Evolutionary conservation across 1,284 basidiomycete genomes (phyloP).

Genomic region (Melampsora americana): DNA sequence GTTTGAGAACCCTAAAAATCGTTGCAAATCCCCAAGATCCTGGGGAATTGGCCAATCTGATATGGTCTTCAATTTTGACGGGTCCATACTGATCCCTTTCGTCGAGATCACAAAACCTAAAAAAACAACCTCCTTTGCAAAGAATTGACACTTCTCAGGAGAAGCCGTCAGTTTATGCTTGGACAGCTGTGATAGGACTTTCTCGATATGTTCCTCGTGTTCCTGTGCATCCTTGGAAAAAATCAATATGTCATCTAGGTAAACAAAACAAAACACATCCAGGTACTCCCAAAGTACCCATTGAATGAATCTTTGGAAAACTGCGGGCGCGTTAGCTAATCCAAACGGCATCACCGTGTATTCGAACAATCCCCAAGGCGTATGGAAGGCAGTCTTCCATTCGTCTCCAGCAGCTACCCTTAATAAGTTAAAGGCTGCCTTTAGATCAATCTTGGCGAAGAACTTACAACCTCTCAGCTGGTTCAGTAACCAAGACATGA

Average conservation of each 20-base stretch:
- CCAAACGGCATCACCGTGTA: conserved; percentile 55
- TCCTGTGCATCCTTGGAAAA: conserved; percentile 8
- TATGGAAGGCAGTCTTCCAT: background rate
- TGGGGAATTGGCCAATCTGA: conserved; percentile 4
- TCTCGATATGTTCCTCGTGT: background rate
- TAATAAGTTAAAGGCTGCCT: conserved; percentile 49
- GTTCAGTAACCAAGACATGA: too few relatives aligned
- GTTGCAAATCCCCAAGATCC: background rate
- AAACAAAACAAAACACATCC: conserved; percentile 22
- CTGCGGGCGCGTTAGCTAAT: conserved; percentile 56
- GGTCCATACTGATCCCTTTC: too few relatives aligned
- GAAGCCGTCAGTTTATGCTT: too few relatives aligned
- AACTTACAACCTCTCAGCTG: conserved; percentile 3
- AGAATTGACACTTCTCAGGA: conserved; percentile 10
- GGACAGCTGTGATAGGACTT: background rate
- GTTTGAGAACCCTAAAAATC: conserved; percentile 5
- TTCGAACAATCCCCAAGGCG: background rate
- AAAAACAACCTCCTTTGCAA: conserved; percentile 1
- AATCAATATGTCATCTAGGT: conserved; percentile 36
- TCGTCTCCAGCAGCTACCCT: background rate
- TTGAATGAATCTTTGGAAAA: too few relatives aligned
- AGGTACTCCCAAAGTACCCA: conserved; percentile 6
- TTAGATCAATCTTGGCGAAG: conserved; percentile 53
- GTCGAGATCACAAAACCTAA: background rate
- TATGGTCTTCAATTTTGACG: background rate